Percentiles rank a stretch among this genome's conserved stretches.
Evolutionary conservation across 2,329 filamentous ascomycete genomes (phyloP).

Genomic region (Hymenoscyphus fraxineus): DNA sequence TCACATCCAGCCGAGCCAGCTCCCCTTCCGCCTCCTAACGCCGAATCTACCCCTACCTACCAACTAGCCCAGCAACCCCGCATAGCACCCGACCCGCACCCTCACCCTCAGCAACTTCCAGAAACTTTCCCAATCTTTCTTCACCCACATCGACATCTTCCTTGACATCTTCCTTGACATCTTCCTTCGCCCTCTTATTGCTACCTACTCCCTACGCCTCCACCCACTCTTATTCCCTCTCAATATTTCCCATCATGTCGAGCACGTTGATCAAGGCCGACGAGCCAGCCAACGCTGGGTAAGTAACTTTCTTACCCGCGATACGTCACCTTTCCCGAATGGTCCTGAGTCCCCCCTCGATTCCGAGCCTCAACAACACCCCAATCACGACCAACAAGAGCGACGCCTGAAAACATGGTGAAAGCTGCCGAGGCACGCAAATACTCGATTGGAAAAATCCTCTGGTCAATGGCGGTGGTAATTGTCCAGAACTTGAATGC

Average conservation of each 20-base stretch:
- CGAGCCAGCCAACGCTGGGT: constrained; percentile 49
- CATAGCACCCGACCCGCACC: too few relatives aligned
- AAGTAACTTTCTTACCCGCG: constrained; percentile 35
- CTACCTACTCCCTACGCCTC: background rate
- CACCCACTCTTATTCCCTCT: background rate
- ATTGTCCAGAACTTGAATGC: constrained; percentile 32
- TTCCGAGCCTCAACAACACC: constrained; percentile 13
- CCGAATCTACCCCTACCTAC: too few relatives aligned
- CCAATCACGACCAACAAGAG: constrained; percentile 10
- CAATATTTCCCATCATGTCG: constrained; percentile 39
- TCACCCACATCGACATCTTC: background rate
- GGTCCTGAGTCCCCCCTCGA: constrained; percentile 4
- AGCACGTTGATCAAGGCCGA: constrained; percentile 48
- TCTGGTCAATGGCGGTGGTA: constrained; percentile 21
- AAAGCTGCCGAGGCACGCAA: constrained; percentile 14
- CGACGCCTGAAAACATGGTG: constrained; percentile 5
- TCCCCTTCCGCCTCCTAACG: too few relatives aligned
- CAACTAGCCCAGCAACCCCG: too few relatives aligned
- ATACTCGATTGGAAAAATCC: constrained; percentile 12
- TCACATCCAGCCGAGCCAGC: too few relatives aligned
- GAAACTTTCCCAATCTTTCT: too few relatives aligned
- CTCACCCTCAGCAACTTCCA: too few relatives aligned
- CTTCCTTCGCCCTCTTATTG: background rate
- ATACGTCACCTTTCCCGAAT: constrained; percentile 28
- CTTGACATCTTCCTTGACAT: too few relatives aligned